These are phyloP conservation scores for Mycena capillaripes DNA, from an alignment of 768 basidiomycete species.

Conservation along the genomic window DNA sequence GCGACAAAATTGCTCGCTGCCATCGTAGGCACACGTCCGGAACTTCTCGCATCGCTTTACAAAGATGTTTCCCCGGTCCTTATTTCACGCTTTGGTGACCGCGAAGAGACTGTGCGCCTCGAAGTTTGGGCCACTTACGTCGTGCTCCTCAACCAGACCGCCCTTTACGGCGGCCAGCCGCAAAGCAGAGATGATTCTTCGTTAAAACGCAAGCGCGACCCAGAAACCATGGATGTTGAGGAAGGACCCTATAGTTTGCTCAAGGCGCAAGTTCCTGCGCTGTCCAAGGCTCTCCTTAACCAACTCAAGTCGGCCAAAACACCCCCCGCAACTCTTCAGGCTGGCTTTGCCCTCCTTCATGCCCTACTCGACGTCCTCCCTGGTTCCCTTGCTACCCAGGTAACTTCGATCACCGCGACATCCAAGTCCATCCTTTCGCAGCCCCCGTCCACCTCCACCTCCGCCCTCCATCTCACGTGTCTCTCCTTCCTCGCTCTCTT, in stretches of 20 bases:
- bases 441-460: conserved; percentile 80
- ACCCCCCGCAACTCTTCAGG: conserved; percentile 81
- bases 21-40: conserved; percentile 91
- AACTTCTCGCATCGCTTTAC: conserved; percentile 84
- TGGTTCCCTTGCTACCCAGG: conserved; percentile 83
- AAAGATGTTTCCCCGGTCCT: conserved; percentile 89
- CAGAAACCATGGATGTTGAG: conserved; percentile 80
- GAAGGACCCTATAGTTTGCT: conserved; percentile 83
- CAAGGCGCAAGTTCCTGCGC: conserved; percentile 78
- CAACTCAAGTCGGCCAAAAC: conserved; percentile 91
- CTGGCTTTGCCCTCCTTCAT: conserved; percentile 86
- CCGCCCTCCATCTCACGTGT: conserved; percentile 85
- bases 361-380: conserved; percentile 84
- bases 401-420: conserved; percentile 72
- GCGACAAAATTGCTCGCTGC: conserved; percentile 92
- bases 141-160: conserved; percentile 86
- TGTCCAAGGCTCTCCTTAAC: conserved; percentile 86
- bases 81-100: conserved; percentile 92
- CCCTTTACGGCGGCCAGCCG: conserved; percentile 78
- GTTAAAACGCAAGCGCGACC: conserved; percentile 82
- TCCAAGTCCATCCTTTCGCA: conserved; percentile 76
- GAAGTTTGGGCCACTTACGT: conserved; percentile 94
- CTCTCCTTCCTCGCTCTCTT: conserved; percentile 90
- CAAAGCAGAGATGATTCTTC: conserved; percentile 66
- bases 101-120: conserved; percentile 93